Percentiles rank a stretch among this genome's conserved stretches.
These are phyloP conservation scores for Leishmania arabica DNA, from an alignment of 208 protist genomes.

Conservation along the genomic window DNA sequence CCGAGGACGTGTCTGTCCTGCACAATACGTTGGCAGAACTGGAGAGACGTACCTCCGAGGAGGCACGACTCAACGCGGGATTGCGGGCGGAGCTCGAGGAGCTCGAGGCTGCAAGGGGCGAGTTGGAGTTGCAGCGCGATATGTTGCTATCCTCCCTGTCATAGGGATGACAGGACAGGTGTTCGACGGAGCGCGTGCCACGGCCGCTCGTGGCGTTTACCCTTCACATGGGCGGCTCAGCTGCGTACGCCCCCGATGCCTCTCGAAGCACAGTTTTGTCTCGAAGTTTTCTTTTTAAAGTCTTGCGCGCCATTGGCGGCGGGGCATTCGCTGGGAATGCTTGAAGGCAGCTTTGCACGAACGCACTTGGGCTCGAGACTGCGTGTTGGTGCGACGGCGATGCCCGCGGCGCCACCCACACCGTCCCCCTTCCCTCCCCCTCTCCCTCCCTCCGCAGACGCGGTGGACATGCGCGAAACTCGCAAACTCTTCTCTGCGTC, in stretches of 20 bases:
- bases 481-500: neutral
- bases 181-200: neutral
- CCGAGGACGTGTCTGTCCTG: slow-evolving; percentile 6
- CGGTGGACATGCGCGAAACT: neutral
- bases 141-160: slow-evolving; percentile 8
- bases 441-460: neutral
- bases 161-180: neutral
- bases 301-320: neutral
- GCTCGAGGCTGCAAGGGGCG: slow-evolving; percentile 20
- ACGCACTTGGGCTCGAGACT: neutral
- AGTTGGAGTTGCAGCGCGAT: slow-evolving; percentile 24
- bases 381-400: neutral
- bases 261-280: slow-evolving; percentile 1
- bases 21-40: slow-evolving; percentile 14
- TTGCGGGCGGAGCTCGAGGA: slow-evolving; percentile 37
- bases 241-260: neutral
- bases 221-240: neutral
- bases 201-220: neutral
- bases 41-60: slow-evolving; percentile 7
- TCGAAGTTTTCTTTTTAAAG: neutral
- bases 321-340: too few species aligned
- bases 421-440: neutral
- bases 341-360: neutral
- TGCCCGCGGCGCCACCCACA: neutral
- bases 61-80: slow-evolving; percentile 10